Evolutionary conservation across 805 yeast genomes (phyloP).

Genomic region (Yarrowia hollandica): DNA sequence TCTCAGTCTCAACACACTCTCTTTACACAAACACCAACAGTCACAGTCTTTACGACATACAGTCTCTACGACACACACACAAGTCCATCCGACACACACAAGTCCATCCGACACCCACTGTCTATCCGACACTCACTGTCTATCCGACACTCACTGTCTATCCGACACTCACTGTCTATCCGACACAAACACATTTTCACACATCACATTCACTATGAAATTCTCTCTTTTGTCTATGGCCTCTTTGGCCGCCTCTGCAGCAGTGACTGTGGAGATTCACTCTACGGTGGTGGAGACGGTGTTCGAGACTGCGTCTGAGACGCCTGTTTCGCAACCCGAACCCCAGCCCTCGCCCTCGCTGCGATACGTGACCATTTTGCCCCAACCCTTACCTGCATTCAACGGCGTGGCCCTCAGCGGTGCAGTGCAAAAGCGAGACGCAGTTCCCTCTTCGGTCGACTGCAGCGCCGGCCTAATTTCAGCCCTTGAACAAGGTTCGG

Average conservation of each 20-base stretch:
- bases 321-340: background rate
- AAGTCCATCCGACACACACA: slow-evolving; percentile 4
- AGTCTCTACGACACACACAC: slow-evolving; percentile 5
- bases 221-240: slow-evolving; percentile 8
- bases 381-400: slow-evolving; percentile 21
- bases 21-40: background rate
- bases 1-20: background rate
- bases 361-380: slow-evolving; percentile 14
- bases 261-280: slow-evolving; percentile 10
- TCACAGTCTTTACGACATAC: background rate
- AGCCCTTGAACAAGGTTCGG: background rate
- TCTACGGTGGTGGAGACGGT: slow-evolving; percentile 18
- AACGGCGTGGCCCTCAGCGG: slow-evolving; percentile 9
- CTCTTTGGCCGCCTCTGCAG: background rate
- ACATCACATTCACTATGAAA: background rate
- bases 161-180: slow-evolving; percentile 6
- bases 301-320: background rate
- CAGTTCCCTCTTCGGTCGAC: background rate
- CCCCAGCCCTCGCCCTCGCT: background rate
- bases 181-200: background rate
- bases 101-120: slow-evolving; percentile 18
- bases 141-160: background rate
- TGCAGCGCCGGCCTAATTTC: background rate
- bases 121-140: slow-evolving; percentile 16
- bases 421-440: background rate